phyloP scores from a whole-genome alignment of 306 rosid genomes.

The Crotalaria pallida region DNA sequence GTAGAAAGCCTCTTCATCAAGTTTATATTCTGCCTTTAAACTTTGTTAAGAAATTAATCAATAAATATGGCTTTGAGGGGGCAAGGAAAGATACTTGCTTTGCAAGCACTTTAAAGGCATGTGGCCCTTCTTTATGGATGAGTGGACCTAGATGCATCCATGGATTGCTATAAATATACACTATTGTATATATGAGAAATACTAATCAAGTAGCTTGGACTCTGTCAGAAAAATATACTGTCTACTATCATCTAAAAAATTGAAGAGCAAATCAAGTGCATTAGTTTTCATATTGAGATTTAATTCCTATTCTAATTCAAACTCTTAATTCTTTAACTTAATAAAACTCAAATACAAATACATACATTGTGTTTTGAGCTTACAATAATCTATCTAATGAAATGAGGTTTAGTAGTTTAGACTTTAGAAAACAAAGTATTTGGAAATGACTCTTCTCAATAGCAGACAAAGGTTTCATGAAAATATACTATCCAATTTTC shows the following conservation, averaged over 20 bases:
- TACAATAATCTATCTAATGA: neutral
- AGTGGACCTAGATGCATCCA: neutral
- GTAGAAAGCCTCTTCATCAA: neutral
- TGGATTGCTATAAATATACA: slow-evolving; percentile 10
- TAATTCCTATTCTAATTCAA: neutral
- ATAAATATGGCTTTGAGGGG: neutral
- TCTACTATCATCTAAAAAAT: neutral
- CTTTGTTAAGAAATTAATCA: neutral
- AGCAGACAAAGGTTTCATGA: slow-evolving; percentile 15
- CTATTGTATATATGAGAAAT: neutral
- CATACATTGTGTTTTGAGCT: neutral
- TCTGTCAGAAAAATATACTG: neutral
- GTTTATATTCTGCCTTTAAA: neutral
- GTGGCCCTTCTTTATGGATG: slow-evolving; percentile 24
- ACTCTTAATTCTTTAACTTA: neutral
- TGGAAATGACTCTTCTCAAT: neutral
- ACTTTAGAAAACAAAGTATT: neutral
- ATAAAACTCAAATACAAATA: neutral
- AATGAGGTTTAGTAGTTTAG: neutral
- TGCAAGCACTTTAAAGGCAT: slow-evolving; percentile 25
- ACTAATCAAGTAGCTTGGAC: neutral
- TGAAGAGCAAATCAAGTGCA: neutral
- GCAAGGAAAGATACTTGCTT: slow-evolving; percentile 14
- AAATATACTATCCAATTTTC: neutral
- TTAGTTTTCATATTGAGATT: neutral